Evolutionary conservation across 768 basidiomycete species (phyloP), one percentile per base, ranked within the genome.

Genomic region (Tricholoma terreum): DNA sequence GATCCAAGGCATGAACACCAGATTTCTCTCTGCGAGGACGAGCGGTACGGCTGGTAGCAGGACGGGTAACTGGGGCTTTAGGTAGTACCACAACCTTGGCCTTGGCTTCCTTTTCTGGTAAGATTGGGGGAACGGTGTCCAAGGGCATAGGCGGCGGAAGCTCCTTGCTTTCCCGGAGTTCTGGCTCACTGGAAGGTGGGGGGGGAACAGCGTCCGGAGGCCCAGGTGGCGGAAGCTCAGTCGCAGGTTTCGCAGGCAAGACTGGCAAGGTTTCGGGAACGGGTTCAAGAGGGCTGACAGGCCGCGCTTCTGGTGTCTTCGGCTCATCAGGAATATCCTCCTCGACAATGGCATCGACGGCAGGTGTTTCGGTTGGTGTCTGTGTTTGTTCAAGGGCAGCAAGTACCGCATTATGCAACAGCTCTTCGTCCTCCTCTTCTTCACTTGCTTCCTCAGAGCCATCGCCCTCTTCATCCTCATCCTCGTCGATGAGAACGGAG

Each of bases 1-100:
- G 82, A 69, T 94, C 90, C 69, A 94, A 73, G 1, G 90, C 91
- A 14, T 85, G 80, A 42, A 94, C 83, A 56, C 90, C 92, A 30
- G 92, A 93, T 67, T 90, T 90, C 71, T 93, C 91, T 57, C 87
- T 82, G 15, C 88, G 84, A 45, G 63, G 63, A n/a, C 75, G 77
- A 31, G 63, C 62, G 31, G 60, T 55, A 43, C 71, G 70, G 33
- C 59, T 64, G 50, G 63, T 67, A 52, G 65, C 54, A 17, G 63
- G 58, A 56, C 66, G 60, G 22, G 59, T 36, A 38, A 54, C 45
- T 52, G 61, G 57, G 12, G 61, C 50, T 62, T 66, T 72, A 31
- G 66, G 56, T 33, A 67, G 62, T 5, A 60, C 59, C 6, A 59
- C 55, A 40, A 66, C 12, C 55, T 74, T 76, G 30, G 63, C 49